A percentile compares a stretch with the other conserved stretches of the same genome.
phyloP scores from a whole-genome alignment of 306 rosid genomes.

The Cucumis sativus region Cucumber_9930_V3 NC_026658.2:25921001-25921500 shows the following conservation, averaged over 20 bases:
- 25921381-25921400: constrained; percentile 21
- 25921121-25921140: neutral
- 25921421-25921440: constrained; percentile 31
- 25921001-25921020: too few species aligned
- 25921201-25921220: constrained; percentile 6
- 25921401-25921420: constrained; percentile 27
- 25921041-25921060: too few species aligned
- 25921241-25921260: constrained; percentile 3
- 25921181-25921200: neutral
- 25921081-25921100: constrained; percentile 1
- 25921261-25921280: neutral
- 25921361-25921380: constrained; percentile 8
- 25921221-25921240: constrained; percentile 1
- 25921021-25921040: too few species aligned
- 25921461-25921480: constrained; percentile 34
- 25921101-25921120: neutral
- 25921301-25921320: constrained; percentile 68
- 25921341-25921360: constrained; percentile 21
- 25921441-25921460: constrained; percentile 26
- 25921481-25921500: constrained; percentile 35
- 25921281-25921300: constrained; percentile 14
- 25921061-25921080: neutral
- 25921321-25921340: constrained; percentile 27
- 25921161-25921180: neutral
- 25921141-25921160: neutral